These are phyloP conservation scores for Bipolaris gigantea DNA, from an alignment of 2,329 filamentous ascomycete genomes.

Conservation along the genomic window DNA sequence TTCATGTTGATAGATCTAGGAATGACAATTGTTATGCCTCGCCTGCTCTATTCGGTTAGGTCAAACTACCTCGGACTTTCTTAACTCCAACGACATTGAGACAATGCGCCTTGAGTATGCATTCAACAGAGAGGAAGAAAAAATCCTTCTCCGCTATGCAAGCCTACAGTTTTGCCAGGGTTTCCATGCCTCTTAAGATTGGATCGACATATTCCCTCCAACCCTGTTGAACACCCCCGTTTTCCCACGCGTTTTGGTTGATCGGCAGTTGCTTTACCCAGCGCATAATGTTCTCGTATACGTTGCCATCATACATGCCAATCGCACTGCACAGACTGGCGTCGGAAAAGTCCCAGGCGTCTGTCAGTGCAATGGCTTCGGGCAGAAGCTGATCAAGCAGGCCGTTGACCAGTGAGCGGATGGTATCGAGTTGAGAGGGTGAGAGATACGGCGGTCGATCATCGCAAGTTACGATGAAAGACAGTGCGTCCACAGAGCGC, in stretches of 20 bases:
- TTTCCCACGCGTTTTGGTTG: slow-evolving; percentile 12
- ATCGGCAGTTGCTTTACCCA: slow-evolving; percentile 35
- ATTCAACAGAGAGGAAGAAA: not conserved
- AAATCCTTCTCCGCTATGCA: not conserved
- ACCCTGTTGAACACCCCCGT: not conserved
- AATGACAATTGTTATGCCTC: too few relatives aligned
- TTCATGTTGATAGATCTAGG: too few relatives aligned
- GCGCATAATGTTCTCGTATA: slow-evolving; percentile 52
- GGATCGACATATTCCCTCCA: slow-evolving; percentile 10
- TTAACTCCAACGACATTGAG: too few relatives aligned
- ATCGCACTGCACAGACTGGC: slow-evolving; percentile 55
- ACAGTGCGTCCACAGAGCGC: slow-evolving; percentile 25
- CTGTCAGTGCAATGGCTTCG: slow-evolving; percentile 53
- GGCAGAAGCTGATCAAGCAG: slow-evolving; percentile 51
- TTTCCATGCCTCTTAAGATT: not conserved
- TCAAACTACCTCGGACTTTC: too few relatives aligned
- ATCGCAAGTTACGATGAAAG: slow-evolving; percentile 27
- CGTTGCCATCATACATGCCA: slow-evolving; percentile 53
- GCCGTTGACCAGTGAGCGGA: slow-evolving; percentile 34
- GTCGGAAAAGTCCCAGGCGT: slow-evolving; percentile 56
- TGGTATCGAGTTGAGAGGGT: slow-evolving; percentile 38
- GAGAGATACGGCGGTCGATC: not conserved
- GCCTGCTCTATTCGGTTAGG: too few relatives aligned
- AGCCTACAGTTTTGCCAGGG: not conserved
- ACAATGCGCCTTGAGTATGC: too few relatives aligned